A percentile compares a stretch with the other conserved stretches of the same genome.
Conservation (phyloP, 2,329 filamentous ascomycete species). For the Rutstroemia sp. region DNA sequence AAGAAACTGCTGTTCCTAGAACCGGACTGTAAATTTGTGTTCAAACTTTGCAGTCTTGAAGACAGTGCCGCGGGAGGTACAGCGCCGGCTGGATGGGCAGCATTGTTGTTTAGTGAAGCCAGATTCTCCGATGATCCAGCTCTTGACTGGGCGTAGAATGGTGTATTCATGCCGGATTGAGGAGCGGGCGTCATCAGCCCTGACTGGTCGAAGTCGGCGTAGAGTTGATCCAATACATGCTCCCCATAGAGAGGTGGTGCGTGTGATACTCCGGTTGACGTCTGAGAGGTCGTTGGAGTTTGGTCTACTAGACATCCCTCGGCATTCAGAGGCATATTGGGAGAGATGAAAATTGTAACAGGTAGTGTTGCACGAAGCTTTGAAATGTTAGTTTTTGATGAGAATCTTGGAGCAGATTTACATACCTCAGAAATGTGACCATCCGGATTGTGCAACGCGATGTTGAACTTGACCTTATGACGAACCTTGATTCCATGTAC, state of each 20-base stretch:
- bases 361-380: conserved; percentile 83
- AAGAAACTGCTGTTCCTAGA: conserved; percentile 34
- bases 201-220: conserved; percentile 74
- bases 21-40: conserved; percentile 53
- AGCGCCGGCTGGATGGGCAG: conserved; percentile 36
- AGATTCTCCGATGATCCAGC: conserved; percentile 79
- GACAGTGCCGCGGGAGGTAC: conserved; percentile 48
- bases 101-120: conserved; percentile 44
- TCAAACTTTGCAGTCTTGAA: conserved; percentile 63
- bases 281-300: conserved; percentile 38
- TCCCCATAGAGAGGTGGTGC: conserved; percentile 91
- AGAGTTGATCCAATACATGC: conserved; percentile 83
- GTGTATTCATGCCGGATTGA: conserved; percentile 70
- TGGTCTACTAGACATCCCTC: conserved; percentile 70
- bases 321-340: conserved; percentile 82
- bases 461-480: conserved; percentile 86
- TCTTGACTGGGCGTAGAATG: conserved; percentile 64
- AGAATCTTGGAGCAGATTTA: conserved; percentile 7
- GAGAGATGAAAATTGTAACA: conserved; percentile 90
- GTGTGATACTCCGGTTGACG: conserved; percentile 46
- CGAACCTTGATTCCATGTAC: conserved; percentile 83
- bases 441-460: conserved; percentile 90
- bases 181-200: conserved; percentile 74
- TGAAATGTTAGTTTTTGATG: conserved; percentile 13
- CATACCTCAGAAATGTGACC: conserved; percentile 83